phyloP scores from a whole-genome alignment of 306 rosid genomes.

The Malus sylvestris region DNA sequence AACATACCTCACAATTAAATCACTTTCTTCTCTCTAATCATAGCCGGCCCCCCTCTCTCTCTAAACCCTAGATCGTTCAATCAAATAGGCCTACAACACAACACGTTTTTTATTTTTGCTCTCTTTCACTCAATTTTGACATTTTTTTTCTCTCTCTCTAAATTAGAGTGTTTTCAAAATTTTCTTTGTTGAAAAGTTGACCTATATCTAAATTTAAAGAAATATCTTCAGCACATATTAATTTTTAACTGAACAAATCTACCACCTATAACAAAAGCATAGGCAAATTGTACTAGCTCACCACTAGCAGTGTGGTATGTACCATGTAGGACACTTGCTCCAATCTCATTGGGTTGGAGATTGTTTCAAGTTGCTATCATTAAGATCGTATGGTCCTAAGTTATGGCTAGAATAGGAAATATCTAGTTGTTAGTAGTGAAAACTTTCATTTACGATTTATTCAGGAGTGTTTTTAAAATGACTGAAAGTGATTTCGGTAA shows the following conservation, averaged over 20 bases:
- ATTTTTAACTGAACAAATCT: not conserved
- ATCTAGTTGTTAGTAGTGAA: not conserved
- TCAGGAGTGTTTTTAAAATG: too few relatives aligned
- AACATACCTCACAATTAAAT: too few relatives aligned
- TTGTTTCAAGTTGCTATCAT: not conserved
- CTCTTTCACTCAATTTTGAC: too few relatives aligned
- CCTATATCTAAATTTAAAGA: not conserved
- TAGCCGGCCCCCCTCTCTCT: too few relatives aligned
- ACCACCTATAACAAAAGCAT: not conserved
- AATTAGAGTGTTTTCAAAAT: not conserved
- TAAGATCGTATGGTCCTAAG: not conserved
- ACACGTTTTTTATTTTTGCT: too few relatives aligned
- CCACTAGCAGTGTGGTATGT: not conserved
- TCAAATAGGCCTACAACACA: too few relatives aligned
- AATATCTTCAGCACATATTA: not conserved
- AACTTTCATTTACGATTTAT: not conserved
- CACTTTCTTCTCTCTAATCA: too few relatives aligned
- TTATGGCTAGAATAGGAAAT: not conserved
- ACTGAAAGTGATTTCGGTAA: too few relatives aligned
- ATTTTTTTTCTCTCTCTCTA: too few relatives aligned
- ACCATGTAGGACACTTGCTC: not conserved
- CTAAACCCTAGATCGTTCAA: too few relatives aligned
- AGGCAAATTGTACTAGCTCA: not conserved
- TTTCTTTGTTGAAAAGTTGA: too few relatives aligned
- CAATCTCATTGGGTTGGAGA: not conserved